Evolutionary conservation across 352 stramenopile genomes (phyloP), one percentile per base, ranked within the genome.

Genomic region (Saprolegnia parasitica): DNA sequence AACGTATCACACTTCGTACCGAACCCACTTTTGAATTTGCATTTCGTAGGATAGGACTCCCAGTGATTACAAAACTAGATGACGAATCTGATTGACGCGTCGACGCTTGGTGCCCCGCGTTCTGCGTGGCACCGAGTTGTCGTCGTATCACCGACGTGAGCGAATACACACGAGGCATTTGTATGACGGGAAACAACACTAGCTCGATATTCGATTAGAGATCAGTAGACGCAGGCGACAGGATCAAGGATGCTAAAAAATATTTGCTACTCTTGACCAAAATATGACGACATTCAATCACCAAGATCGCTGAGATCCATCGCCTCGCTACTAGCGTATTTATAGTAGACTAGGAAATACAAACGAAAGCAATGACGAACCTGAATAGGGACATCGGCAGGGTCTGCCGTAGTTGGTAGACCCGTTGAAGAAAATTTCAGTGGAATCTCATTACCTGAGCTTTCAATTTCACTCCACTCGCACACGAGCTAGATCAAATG

Each of bases 401-500:
- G 67, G 63, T 57, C 62, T 72, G 73, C 49, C 79, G 77, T 70
- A 78, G 75, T 75, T 76, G 73, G 72, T 63, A 65, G 56, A 55
- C 65, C 56, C 76, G 72, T 66, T 93, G 85, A 91, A 84, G 85
- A 93, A 83, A 88, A 66, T 73, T 76, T 81, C 79, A 86, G 81
- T 89, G 86, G 84, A 94, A 94, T 94, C 86, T 94, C 86, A 94
- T 94, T 94, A 93, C 62, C 86, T 89, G 86, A 95, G 86, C 83
- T 84, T 83, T 76, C 80, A 46, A 56, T n/a, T n/a, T n/a, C 10
- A 49, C 13, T 49, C 39, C 39, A 46, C 15, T 46, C 39, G 8
- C 11, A 49, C 42, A 2, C 42, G 10, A n/a, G 4, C 18, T 49
- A 49, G 13, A 49, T 11, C 1, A n/a, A 10, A 10, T 49, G 10